Evolutionary conservation across 495 filamentous ascomycete genomes (phyloP).

Genomic region (Penicillium cosmopolitanum): DNA sequence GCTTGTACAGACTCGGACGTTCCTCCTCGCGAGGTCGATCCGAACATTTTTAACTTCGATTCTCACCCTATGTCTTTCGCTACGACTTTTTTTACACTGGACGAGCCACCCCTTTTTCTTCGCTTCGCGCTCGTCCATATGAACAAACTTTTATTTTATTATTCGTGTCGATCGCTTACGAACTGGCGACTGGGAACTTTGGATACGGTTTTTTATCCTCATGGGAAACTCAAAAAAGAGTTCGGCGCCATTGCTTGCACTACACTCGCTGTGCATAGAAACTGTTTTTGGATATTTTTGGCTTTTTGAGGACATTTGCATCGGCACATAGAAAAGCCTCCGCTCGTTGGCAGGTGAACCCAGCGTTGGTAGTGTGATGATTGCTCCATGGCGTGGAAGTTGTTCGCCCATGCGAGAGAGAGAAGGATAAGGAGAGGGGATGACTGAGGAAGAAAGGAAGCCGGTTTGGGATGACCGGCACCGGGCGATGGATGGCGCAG

Average conservation of each 20-base stretch:
- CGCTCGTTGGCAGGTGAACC: constrained; percentile 26
- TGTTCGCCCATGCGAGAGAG: not conserved
- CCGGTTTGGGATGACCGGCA: constrained; percentile 10
- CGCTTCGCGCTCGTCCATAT: constrained; percentile 41
- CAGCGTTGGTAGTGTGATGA: constrained; percentile 15
- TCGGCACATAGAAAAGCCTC: constrained; percentile 44
- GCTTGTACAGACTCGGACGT: constrained; percentile 42
- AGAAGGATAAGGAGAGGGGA: constrained; percentile 8
- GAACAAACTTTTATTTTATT: constrained; percentile 39
- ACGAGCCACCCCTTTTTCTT: constrained; percentile 37
- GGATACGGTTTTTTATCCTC: constrained; percentile 22
- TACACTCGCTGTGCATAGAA: constrained; percentile 51
- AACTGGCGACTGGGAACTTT: constrained; percentile 43
- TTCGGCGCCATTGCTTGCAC: constrained; percentile 44
- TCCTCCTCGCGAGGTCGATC: constrained; percentile 15
- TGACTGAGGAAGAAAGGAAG: constrained; percentile 7
- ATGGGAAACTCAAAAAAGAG: constrained; percentile 35
- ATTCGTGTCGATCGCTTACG: constrained; percentile 55
- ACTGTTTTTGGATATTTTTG: constrained; percentile 24
- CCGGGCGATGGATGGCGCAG: constrained; percentile 3
- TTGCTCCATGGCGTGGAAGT: not conserved
- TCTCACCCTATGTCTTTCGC: constrained; percentile 46
- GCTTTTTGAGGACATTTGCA: constrained; percentile 38
- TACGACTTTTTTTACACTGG: constrained; percentile 41
- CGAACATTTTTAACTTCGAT: constrained; percentile 28